These are phyloP conservation scores for Pistacia integerrima DNA, from an alignment of 345 rosid species.

Conservation along the genomic window DNA sequence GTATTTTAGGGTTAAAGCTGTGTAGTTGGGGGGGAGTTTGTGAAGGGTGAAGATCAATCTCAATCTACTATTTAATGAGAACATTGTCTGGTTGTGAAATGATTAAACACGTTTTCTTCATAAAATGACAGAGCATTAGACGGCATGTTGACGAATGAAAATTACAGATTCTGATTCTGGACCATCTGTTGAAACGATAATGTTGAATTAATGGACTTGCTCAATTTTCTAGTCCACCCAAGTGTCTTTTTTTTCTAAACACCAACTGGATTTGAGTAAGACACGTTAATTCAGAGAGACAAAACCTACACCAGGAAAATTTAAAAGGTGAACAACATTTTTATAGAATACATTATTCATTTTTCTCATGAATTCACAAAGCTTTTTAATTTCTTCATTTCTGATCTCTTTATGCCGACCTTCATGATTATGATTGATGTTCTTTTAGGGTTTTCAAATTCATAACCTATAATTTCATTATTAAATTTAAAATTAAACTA, in stretches of 20 bases:
- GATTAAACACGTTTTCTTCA: not conserved
- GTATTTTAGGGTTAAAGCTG: too few species aligned
- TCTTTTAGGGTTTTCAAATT: too few species aligned
- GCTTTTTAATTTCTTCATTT: not conserved
- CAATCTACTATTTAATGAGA: not conserved
- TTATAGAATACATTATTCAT: not conserved
- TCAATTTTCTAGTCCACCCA: not conserved
- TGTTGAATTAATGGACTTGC: not conserved
- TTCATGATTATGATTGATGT: not conserved
- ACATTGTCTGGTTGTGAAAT: not conserved
- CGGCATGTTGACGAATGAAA: not conserved
- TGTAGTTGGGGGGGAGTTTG: too few species aligned
- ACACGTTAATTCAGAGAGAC: not conserved
- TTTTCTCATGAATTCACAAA: not conserved
- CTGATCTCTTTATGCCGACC: not conserved
- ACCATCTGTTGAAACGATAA: too few species aligned
- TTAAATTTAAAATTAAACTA: too few species aligned
- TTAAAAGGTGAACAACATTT: not conserved
- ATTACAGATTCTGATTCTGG: not conserved
- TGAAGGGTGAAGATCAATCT: not conserved
- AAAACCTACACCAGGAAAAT: not conserved
- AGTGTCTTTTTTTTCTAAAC: not conserved
- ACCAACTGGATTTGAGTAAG: not conserved
- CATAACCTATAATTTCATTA: too few species aligned
- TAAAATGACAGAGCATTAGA: not conserved